phyloP scores from a whole-genome alignment of 345 rosid genomes.

The Aquilaria sinensis region DNA sequence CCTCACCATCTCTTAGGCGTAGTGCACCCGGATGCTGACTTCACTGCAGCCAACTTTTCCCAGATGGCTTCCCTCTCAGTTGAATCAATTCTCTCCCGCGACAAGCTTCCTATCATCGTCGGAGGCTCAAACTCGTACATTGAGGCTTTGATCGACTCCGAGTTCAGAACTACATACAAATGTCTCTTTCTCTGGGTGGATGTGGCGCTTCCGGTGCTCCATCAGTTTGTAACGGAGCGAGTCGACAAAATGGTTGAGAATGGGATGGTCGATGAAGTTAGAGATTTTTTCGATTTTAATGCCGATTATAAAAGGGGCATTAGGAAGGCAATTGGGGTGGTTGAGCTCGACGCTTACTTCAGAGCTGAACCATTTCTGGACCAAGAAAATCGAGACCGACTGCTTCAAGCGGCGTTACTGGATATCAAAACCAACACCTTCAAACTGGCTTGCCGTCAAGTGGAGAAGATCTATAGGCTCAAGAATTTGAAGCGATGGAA shows the following conservation, averaged over 20 bases:
- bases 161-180: conserved; percentile 30
- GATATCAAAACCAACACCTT: conserved; percentile 45
- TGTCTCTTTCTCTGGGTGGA: conserved; percentile 64
- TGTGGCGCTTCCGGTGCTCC: conserved; percentile 40
- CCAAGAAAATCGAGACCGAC: conserved; percentile 8
- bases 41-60: conserved; percentile 41
- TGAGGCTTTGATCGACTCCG: conserved; percentile 37
- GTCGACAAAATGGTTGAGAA: conserved; percentile 55
- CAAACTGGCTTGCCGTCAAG: conserved; percentile 43
- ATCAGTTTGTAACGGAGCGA: conserved; percentile 34
- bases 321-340: conserved; percentile 56
- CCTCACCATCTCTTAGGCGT: conserved; percentile 67
- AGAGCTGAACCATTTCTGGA: conserved; percentile 28
- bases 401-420: conserved; percentile 37
- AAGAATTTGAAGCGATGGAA: conserved; percentile 44
- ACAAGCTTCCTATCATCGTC: conserved; percentile 50
- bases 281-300: conserved; percentile 32
- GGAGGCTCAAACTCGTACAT: conserved; percentile 75
- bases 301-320: conserved; percentile 33
- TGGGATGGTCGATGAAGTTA: conserved; percentile 63
- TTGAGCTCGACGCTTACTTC: conserved; percentile 49
- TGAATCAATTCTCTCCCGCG: conserved; percentile 33
- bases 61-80: conserved; percentile 28
- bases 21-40: conserved; percentile 26
- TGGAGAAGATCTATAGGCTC: conserved; percentile 47